Evolutionary conservation across 768 basidiomycete species (phyloP), one percentile per base, ranked within the genome.

Genomic region (Fibroporia radiculosa): DNA sequence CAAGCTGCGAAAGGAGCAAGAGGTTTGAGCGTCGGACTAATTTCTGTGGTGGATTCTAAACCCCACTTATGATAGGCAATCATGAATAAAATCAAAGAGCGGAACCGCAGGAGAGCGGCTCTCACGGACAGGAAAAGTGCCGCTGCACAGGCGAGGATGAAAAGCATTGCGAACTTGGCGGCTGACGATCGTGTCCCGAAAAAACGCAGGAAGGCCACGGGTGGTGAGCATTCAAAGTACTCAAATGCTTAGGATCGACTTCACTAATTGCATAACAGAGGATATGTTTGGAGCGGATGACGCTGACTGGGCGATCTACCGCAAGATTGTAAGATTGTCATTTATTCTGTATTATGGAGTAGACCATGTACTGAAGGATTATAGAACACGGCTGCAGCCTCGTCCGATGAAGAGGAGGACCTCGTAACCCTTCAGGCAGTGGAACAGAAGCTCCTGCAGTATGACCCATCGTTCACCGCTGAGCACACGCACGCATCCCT

Each of bases 301-400:
- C 58, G 92, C 86, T 6, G 95, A 98, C 59, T 98, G 95, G 93
- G 84, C 84, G 0, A 92, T 98, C 47, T 98, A 98, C 60, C 88
- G 95, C 52, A 93, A 97, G 66, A 93, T 99, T 48, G 93, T 93
- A 59, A 51, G 78, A 62, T 8, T 2, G 8, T 33, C 14, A 1
- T 22, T 4, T 43, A 14, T 11, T 10, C 37, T 22, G 3, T 4
- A 6, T 14, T 10, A 29, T 53, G 28, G 49, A 11, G 18, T n/a
- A 3, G 1, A n/a, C n/a, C 24, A 23, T 6, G 7, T 7, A 18
- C 4, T 32, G 11, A 34, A 23, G 14, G 51, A 4, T 43, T 16
- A 12, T 49, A 89, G 86, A 88, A 88, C 57, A 78, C 73, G 3
- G 72, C 80, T 3, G 70, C 71, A 1, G 72, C 68, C 10, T 86